Conservation (phyloP, 2,329 filamentous ascomycete genomes). For the Xylariaceae sp. region DNA sequence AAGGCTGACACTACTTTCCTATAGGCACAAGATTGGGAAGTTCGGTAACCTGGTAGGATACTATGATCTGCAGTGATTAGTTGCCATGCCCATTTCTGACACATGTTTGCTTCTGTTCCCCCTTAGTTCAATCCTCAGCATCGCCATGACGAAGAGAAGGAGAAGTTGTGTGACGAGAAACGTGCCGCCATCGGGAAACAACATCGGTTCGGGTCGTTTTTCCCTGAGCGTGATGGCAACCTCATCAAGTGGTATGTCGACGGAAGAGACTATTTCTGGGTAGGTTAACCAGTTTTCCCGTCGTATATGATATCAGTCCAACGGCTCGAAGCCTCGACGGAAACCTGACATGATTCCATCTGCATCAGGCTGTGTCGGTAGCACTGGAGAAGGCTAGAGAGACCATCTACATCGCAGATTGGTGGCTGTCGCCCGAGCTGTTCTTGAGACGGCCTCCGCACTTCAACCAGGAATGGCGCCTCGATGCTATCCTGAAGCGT, state of each 20-base stretch:
- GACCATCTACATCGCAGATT: conserved; percentile 92
- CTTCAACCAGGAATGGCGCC: conserved; percentile 74
- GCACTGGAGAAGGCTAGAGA: conserved; percentile 88
- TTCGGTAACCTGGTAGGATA: conserved; percentile 53
- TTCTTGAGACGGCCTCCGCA: conserved; percentile 82
- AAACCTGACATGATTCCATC: too few relatives aligned
- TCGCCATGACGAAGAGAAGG: conserved; percentile 89
- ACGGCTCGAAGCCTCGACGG: too few relatives aligned
- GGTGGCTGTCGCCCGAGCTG: conserved; percentile 90
- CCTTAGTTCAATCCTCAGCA: conserved; percentile 74
- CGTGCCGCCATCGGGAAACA: conserved; percentile 63
- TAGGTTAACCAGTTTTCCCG: too few relatives aligned
- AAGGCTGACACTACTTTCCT: background rate
- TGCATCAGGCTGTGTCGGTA: conserved; percentile 73
- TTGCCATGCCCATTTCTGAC: conserved; percentile 1
- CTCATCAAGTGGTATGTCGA: conserved; percentile 96
- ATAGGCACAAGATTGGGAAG: conserved; percentile 55
- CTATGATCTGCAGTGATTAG: too few relatives aligned
- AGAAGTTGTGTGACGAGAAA: conserved; percentile 77
- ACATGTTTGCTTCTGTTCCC: too few relatives aligned
- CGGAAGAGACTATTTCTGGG: conserved; percentile 90
- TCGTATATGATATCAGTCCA: too few relatives aligned
- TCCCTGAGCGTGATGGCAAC: conserved; percentile 80
- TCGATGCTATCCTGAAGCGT: conserved; percentile 83
- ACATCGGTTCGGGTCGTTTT: conserved; percentile 85